Evolutionary conservation across 805 yeast genomes (phyloP), one percentile per base, ranked within the genome.

Genomic region (Myxozyma nipponensis): DNA sequence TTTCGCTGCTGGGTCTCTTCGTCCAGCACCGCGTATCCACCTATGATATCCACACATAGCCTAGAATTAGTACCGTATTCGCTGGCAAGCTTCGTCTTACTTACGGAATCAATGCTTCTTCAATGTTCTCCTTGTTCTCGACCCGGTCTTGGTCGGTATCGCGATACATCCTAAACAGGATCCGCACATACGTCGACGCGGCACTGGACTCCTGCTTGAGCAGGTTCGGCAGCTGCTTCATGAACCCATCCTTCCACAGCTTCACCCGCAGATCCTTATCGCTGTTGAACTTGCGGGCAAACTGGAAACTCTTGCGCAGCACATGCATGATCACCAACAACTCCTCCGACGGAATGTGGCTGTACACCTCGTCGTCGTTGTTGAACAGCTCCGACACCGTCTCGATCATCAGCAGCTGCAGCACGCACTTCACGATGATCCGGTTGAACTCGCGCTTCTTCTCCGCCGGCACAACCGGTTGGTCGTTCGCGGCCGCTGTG

Each of bases 131-230:
- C 60, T 81, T 78, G 51, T 76, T 72, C 52, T 70, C 74, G 38
- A 62, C 66, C 26, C 70, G 70, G 3, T 77, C 73, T 63, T 80
- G 80, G 24, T 72, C 75, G 15, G 74, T 73, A 63, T 84, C 88
- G 53, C 84, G 78, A 66, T 87, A 89, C 63, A 91, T 71, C 61
- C 84, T 77, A 74, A 91, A 86, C 73, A 86, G 74, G 41, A 90
- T 77, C 61, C 83, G 82, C 56, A 91, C 81, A 65, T 82, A 85
- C 1, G 89, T 95, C 1, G 95, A 91, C 1, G 95, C 83, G 0
- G 96, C 81, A 32, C 88, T 80, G 0, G 95, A 82, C 67, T 95
- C 98, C 68, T 95, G 98, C 61, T 86, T 86, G 61, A 90, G 72
- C 61, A 93, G 71, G 61, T 93, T 95, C 19, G 99, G 98, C 48